phyloP scores from a whole-genome alignment of 2,329 filamentous ascomycete species.

The Hypoxylon sp. region DNA sequence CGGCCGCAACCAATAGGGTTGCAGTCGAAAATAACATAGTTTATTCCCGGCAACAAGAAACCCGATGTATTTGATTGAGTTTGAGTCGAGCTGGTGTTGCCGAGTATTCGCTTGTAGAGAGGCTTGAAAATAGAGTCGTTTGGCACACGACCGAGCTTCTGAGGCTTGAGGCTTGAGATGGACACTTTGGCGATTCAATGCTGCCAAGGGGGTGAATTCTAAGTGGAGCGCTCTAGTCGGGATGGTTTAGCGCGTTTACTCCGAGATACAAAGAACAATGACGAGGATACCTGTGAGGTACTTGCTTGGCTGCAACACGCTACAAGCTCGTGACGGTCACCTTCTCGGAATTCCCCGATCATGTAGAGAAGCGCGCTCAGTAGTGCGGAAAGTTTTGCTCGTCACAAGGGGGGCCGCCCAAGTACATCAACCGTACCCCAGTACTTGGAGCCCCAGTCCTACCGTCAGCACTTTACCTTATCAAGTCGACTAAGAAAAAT shows the following conservation, averaged over 20 bases:
- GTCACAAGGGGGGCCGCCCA: constrained; percentile 12
- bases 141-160: neutral
- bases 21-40: constrained; percentile 60
- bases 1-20: constrained; percentile 66
- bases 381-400: neutral
- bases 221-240: constrained; percentile 37
- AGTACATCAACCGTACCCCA: constrained; percentile 9
- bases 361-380: neutral
- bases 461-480: constrained; percentile 25
- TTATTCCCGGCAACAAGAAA: constrained; percentile 31
- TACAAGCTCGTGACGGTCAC: constrained; percentile 31
- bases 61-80: constrained; percentile 16
- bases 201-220: constrained; percentile 35
- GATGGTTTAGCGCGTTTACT: constrained; percentile 40
- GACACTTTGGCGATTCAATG: constrained; percentile 51
- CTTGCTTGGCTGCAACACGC: constrained; percentile 24
- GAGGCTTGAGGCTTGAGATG: constrained; percentile 41
- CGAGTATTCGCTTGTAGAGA: constrained; percentile 12
- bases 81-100: constrained; percentile 23
- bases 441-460: constrained; percentile 2
- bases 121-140: constrained; percentile 10
- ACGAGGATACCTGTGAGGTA: constrained; percentile 28
- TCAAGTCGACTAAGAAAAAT: constrained; percentile 15
- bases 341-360: constrained; percentile 20
- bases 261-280: constrained; percentile 11